Evolutionary conservation across 2,329 filamentous ascomycete genomes (phyloP).

Genomic region (Chrysoporthe deuterocubensis): DNA sequence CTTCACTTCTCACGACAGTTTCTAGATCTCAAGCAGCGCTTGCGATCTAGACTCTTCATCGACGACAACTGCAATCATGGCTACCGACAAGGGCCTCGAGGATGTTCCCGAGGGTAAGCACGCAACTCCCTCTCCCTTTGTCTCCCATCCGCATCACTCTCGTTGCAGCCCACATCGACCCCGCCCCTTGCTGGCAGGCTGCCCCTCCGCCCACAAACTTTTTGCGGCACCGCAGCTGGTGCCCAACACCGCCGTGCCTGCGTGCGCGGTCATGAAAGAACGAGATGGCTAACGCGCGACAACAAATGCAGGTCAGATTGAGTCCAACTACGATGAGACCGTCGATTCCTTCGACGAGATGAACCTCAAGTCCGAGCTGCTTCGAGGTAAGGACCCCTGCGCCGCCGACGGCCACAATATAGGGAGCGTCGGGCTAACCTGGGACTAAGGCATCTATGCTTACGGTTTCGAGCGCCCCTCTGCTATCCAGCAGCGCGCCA

Average conservation of each 20-base stretch:
- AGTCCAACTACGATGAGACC: slow-evolving; percentile 99
- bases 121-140: slow-evolving; percentile 22
- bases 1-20: slow-evolving; percentile 39
- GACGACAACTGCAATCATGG: slow-evolving; percentile 84
- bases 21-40: slow-evolving; percentile 79
- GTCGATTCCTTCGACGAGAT: slow-evolving; percentile 99
- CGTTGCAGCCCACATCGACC: slow-evolving; percentile 17
- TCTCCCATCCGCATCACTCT: not conserved
- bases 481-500: slow-evolving; percentile 99
- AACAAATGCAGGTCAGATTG: slow-evolving; percentile 80
- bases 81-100: slow-evolving; percentile 97
- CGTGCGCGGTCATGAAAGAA: slow-evolving; percentile 2
- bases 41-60: slow-evolving; percentile 69
- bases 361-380: slow-evolving; percentile 95
- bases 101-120: slow-evolving; percentile 92
- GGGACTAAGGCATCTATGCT: slow-evolving; percentile 79
- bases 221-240: slow-evolving; percentile 2
- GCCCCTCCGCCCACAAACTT: slow-evolving; percentile 22
- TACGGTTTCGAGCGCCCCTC: slow-evolving; percentile 99
- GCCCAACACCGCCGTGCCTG: not conserved
- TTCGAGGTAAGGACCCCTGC: slow-evolving; percentile 70
- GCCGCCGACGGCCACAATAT: slow-evolving; percentile 28
- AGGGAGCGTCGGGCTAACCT: slow-evolving; percentile 33
- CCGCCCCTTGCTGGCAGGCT: slow-evolving; percentile 15
- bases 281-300: slow-evolving; percentile 21